Base-by-base conservation (phyloP, 257 asterid genomes). In the Asclepias syriaca region DNA sequence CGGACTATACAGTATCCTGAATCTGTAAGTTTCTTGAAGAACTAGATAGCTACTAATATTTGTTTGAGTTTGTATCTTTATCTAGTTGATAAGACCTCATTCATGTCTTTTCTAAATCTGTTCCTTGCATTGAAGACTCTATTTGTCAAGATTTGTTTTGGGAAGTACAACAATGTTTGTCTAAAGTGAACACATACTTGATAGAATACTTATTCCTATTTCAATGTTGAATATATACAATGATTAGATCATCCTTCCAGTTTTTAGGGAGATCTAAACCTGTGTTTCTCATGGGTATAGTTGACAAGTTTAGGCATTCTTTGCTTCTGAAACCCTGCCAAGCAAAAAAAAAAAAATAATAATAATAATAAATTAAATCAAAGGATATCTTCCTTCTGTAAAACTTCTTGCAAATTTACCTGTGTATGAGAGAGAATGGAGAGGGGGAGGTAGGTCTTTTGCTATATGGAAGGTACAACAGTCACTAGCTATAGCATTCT, bases 1-100 rank as follows among this genome's bases (percentile, higher is more conserved):
- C 83, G 97, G 65, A 94, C 97, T 65, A 89, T 94, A 69, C 99
- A 94, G 75, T 91, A 91, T 80, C 98, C 96, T 13, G 99, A 92
- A 85, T 94, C 99, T 37, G 99, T 89, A 84, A 29, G 89, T 57
- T 49, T 46, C 27, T 8, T 27, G 51, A n/a, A 24, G 55, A 32
- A 4, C 66, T 43, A 65, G 43, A 22, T 51, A 13, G 55, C 57
- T 66, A 75, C 39, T 21, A 13, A 1, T 16, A 2, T 40, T 37
- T 69, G 34, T 19, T 10, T 53, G 5, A 32, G 46, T 64, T 64
- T 34, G 49, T 8, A 18, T 64, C 29, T 19, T 6, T 39, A 64
- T 18, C 27, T 64, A 64, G 50, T 64, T 64, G 50, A 64, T 34
- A 4, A 9, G 37, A 6, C 5, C 6, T 21, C 2, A 15, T 15